Conservation (phyloP, 2,329 filamentous ascomycete genomes). For the Furcasterigmium furcatum region DNA sequence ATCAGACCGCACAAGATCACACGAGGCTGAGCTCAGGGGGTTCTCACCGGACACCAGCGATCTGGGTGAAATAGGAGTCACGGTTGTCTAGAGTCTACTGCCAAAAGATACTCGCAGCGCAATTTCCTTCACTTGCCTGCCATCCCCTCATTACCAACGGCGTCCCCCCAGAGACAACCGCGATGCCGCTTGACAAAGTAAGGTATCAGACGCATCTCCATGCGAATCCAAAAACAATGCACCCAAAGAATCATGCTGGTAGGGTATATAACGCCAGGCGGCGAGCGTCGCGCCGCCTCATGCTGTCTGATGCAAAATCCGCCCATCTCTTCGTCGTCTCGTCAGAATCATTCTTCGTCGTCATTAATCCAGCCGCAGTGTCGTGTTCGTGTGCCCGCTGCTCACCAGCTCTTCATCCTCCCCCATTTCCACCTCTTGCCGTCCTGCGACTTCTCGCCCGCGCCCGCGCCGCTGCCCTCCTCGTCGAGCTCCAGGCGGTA, state of each 20-base stretch:
- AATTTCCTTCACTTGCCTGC: too few relatives aligned
- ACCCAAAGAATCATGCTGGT: neutral
- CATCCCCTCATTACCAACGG: too few relatives aligned
- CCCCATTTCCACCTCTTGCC: neutral
- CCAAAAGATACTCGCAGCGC: too few relatives aligned
- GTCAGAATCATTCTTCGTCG: neutral
- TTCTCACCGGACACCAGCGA: too few relatives aligned
- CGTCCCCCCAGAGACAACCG: too few relatives aligned
- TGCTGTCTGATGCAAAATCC: neutral
- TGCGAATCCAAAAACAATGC: too few relatives aligned
- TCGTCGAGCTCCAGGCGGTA: slow-evolving; percentile 54
- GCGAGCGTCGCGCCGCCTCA: neutral
- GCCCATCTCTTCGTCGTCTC: neutral
- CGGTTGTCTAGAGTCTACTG: too few relatives aligned
- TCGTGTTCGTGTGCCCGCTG: neutral
- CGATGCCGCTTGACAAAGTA: too few relatives aligned
- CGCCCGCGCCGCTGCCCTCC: neutral
- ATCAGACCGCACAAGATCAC: too few relatives aligned
- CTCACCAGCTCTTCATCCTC: slow-evolving; percentile 3
- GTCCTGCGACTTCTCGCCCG: neutral
- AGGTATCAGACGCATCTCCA: too few relatives aligned
- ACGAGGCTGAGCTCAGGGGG: too few relatives aligned
- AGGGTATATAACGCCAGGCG: slow-evolving; percentile 4
- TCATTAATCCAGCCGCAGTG: neutral
- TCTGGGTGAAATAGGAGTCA: too few relatives aligned